Base-by-base conservation (phyloP, 2,329 filamentous ascomycete genomes). In the Penicillium sp. region DNA sequence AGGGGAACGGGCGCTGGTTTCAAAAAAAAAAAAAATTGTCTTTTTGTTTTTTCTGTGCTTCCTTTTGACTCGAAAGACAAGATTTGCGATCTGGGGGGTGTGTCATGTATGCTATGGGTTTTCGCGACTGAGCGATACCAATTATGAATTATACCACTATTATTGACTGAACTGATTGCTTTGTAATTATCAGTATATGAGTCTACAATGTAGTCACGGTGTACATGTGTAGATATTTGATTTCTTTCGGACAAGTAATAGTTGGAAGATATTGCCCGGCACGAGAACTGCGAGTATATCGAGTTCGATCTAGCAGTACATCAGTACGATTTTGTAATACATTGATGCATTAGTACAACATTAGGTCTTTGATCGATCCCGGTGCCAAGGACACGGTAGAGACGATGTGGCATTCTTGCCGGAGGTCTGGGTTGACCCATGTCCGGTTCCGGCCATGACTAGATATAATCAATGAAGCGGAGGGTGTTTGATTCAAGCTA, bases 31-130 rank as follows among this genome's bases (percentile, higher is more conserved):
- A 56, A 13, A 47, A 56, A 52, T 56, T 46, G 27, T 52, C n/a
- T 41, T 54, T 15, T 46, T n/a, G 23, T 23, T 23, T 34, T 39
- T 54, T 31, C 11, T 43, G 40, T 29, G 29, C 16, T 45, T 52
- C 48, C 27, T 56, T 40, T 40, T 38, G 34, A 52, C 25, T 33
- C n/a, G 15, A 52, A 46, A 52, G 53, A 52, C 52, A 31, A 34
- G 43, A 53, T 34, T 40, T 52, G 45, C 16, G 53, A 56, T 56
- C 48, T 52, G 53, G 33, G n/a, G 25, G 19, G 25, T 39, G 23
- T 39, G 41, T 51, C 21, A 56, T 56, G 54, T 56, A 56, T 45
- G 39, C 54, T 53, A 52, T 33, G 19, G 34, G 41, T 19, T 31
- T 15, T 52, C 40, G 23, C 41, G 34, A 34, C n/a, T 38, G 29